Evolutionary conservation across 2,329 filamentous ascomycete genomes (phyloP).

Genomic region (Annulohypoxylon truncatum): DNA sequence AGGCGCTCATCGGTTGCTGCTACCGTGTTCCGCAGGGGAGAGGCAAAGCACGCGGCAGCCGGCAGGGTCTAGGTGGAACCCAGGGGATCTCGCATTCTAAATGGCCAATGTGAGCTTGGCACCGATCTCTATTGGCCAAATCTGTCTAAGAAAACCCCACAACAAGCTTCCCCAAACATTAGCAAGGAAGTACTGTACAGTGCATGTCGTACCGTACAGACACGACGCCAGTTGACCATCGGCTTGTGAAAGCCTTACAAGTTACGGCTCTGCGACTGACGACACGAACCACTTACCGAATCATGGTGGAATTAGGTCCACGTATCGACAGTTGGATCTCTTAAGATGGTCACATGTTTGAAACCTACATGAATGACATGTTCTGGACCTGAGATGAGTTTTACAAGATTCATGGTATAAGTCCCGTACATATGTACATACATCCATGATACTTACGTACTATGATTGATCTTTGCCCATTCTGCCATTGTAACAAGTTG

Average conservation of each 20-base stretch:
- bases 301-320: slow-evolving; percentile 14
- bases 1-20: slow-evolving; percentile 27
- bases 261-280: not conserved
- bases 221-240: slow-evolving; percentile 1
- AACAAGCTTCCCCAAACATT: slow-evolving; percentile 36
- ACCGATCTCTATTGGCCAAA: slow-evolving; percentile 19
- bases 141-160: slow-evolving; percentile 12
- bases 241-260: slow-evolving; percentile 37
- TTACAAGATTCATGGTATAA: too few species aligned
- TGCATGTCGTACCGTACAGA: slow-evolving; percentile 26
- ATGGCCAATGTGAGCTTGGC: slow-evolving; percentile 28
- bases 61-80: slow-evolving; percentile 32
- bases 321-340: slow-evolving; percentile 3
- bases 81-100: slow-evolving; percentile 27
- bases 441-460: slow-evolving; percentile 7
- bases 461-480: slow-evolving; percentile 5
- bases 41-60: slow-evolving; percentile 30
- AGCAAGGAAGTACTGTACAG: slow-evolving; percentile 25
- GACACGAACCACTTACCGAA: slow-evolving; percentile 34
- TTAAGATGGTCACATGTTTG: not conserved
- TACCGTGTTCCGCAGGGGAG: slow-evolving; percentile 28
- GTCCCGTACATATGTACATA: not conserved
- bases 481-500: slow-evolving; percentile 1
- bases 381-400: slow-evolving; percentile 4
- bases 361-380: slow-evolving; percentile 1